phyloP scores from a whole-genome alignment of 768 basidiomycete species.

The Boletus subcaerulescens region DNA sequence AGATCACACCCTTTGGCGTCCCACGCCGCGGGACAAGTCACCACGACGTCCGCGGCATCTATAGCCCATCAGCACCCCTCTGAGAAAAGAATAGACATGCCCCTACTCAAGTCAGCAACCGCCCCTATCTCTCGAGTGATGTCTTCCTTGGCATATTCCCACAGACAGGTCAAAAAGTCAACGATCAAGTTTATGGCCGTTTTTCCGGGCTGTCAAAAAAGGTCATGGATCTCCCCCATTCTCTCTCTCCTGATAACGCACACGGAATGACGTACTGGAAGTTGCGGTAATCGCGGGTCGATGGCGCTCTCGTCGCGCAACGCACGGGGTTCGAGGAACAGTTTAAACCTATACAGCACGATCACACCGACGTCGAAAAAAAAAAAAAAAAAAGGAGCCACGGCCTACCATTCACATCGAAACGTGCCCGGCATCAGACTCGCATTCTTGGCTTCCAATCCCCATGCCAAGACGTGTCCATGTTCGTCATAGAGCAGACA shows the following conservation, averaged over 20 bases:
- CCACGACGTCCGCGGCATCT: constrained; percentile 83
- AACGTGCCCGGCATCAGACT: constrained; percentile 62
- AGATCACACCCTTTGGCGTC: constrained; percentile 81
- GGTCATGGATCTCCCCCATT: neutral
- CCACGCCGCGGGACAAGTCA: constrained; percentile 91
- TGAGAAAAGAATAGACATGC: neutral
- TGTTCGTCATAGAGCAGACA: constrained; percentile 77
- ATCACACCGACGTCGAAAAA: too few species aligned
- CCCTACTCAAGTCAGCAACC: constrained; percentile 80
- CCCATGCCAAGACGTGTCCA: constrained; percentile 79
- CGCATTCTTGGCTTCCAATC: constrained; percentile 82
- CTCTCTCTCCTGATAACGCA: neutral
- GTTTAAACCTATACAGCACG: constrained; percentile 61
- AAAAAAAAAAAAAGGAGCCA: neutral
- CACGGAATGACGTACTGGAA: constrained; percentile 57
- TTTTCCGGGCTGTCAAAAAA: constrained; percentile 59
- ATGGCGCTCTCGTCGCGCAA: constrained; percentile 67
- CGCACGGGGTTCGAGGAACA: constrained; percentile 80
- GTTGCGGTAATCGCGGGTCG: constrained; percentile 73
- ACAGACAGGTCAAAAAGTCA: constrained; percentile 79
- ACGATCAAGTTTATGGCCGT: constrained; percentile 74
- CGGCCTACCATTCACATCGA: constrained; percentile 52
- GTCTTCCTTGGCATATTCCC: constrained; percentile 84
- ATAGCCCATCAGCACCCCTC: constrained; percentile 2
- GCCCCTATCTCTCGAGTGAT: constrained; percentile 86